Evolutionary conservation across 192 early-diverging fungal species (phyloP), one percentile per base, ranked within the genome.

Genomic region (Coemansia sp.): DNA sequence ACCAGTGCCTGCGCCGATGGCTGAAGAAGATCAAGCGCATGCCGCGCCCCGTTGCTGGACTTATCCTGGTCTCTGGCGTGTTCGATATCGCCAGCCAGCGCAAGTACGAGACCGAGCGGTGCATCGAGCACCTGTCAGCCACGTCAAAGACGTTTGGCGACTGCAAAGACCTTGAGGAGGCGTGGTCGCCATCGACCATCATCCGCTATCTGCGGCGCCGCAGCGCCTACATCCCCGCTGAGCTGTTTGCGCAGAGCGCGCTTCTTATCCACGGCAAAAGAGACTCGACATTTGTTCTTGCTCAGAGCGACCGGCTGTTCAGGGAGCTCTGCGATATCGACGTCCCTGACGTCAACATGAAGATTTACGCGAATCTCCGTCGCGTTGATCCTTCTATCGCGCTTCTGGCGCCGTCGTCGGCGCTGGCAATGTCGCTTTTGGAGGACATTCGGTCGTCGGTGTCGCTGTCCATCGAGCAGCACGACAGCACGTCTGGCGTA

Each of bases 211-310:
- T 82, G 54, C 62, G 75, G 17, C 74, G 75, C 25, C 65, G 79
- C 49, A 76, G 68, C 32, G 57, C 71, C 5, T 73, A 62, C 34
- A 70, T 82, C 46, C 74, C 74, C 5, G 46, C 75, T 1, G 75
- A 76, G 63, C 63, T 76, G 36, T 76, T 82, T 59, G 70, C 79
- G 7, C 49, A 61, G 1, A 70, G 62, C 59, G 79, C 64, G 53
- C 66, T 82, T 61, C 69, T 82, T 32, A 76, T 82, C 53, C 79
- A 82, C 22, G 79, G 79, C 25, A 65, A 67, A 41, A 61, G 63
- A 25, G 79, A 82, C 71, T 76, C 79, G 68, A 82, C 79, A 0
- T 82, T 82, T 74, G 68, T 74, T 64, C 69, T 82, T 53, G 63
- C 46, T 22, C 75, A 76, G 66, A 82, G 79, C 64, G 74, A 82